phyloP scores from a whole-genome alignment of 331 rosid species.

The Prunus yedoensis region DNA sequence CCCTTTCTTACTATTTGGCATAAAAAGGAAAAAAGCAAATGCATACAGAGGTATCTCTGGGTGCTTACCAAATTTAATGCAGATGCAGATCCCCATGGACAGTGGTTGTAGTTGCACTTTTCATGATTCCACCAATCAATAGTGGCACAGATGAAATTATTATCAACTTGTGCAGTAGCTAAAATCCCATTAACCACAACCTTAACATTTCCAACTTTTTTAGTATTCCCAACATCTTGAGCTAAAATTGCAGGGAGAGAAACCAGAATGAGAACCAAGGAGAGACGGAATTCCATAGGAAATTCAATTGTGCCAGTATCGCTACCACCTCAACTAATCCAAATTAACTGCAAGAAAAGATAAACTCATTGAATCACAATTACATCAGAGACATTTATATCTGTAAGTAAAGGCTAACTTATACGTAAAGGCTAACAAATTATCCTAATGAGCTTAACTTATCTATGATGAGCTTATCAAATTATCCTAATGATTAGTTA shows the following conservation, averaged over 20 bases:
- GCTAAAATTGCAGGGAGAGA: conserved; percentile 47
- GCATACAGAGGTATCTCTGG: conserved; percentile 2
- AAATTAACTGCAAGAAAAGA: conserved; percentile 24
- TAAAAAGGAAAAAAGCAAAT: neutral
- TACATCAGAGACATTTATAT: too few relatives aligned
- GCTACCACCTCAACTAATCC: conserved; percentile 25
- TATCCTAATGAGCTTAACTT: too few relatives aligned
- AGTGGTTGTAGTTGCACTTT: conserved; percentile 75
- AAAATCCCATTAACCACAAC: conserved; percentile 47
- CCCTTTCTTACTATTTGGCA: neutral
- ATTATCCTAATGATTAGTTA: too few relatives aligned
- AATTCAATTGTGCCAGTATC: conserved; percentile 6
- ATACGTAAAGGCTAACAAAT: too few relatives aligned
- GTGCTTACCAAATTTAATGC: conserved; percentile 58
- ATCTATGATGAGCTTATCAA: too few relatives aligned
- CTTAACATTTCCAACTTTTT: conserved; percentile 22
- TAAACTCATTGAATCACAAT: conserved; percentile 8
- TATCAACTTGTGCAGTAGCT: conserved; percentile 53
- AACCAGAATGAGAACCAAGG: conserved; percentile 38
- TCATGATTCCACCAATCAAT: conserved; percentile 94
- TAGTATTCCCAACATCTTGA: conserved; percentile 30
- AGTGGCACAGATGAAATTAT: conserved; percentile 80
- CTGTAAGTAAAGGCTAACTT: too few relatives aligned
- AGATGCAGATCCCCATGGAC: conserved; percentile 83
- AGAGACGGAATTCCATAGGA: conserved; percentile 34